Evolutionary conservation across 345 rosid genomes (phyloP).

Genomic region (Combretum micranthum): DNA sequence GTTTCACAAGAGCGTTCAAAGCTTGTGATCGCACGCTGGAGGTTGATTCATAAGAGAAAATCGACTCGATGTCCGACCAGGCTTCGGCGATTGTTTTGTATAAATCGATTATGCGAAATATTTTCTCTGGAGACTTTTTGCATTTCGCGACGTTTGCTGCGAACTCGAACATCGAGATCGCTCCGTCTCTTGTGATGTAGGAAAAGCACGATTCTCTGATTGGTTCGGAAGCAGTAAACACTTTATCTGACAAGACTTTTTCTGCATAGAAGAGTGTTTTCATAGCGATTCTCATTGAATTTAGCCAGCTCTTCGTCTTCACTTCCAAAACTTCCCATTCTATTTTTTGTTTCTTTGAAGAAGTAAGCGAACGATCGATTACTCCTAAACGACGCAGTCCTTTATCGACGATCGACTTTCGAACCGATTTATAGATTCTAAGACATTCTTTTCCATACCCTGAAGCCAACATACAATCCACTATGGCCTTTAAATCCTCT

Average conservation of each 20-base stretch:
- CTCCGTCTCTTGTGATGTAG: constrained; percentile 2
- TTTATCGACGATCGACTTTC: constrained; percentile 11
- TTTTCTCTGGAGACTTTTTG: constrained; percentile 6
- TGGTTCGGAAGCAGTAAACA: neutral
- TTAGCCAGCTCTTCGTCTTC: constrained; percentile 9
- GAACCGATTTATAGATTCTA: constrained; percentile 2
- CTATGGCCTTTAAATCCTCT: constrained; percentile 12
- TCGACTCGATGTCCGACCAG: constrained; percentile 9
- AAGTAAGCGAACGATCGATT: neutral
- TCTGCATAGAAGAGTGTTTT: constrained; percentile 8
- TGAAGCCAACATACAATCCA: constrained; percentile 10
- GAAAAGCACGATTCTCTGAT: constrained; percentile 6
- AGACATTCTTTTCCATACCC: constrained; percentile 17
- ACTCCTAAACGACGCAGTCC: constrained; percentile 2
- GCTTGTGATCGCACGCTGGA: constrained; percentile 6
- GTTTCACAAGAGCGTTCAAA: neutral
- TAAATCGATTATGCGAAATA: constrained; percentile 10
- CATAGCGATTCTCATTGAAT: neutral
- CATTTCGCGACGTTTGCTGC: constrained; percentile 2
- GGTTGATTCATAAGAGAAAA: constrained; percentile 4
- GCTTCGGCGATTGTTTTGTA: constrained; percentile 5
- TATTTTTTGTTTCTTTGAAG: constrained; percentile 4
- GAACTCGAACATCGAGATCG: constrained; percentile 1
- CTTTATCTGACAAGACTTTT: constrained; percentile 4
- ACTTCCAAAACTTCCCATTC: constrained; percentile 7